Evolutionary conservation across 1,139 yeast genomes (phyloP), one percentile per base, ranked within the genome.

Genomic region (Scheffersomyces stambukii): DNA sequence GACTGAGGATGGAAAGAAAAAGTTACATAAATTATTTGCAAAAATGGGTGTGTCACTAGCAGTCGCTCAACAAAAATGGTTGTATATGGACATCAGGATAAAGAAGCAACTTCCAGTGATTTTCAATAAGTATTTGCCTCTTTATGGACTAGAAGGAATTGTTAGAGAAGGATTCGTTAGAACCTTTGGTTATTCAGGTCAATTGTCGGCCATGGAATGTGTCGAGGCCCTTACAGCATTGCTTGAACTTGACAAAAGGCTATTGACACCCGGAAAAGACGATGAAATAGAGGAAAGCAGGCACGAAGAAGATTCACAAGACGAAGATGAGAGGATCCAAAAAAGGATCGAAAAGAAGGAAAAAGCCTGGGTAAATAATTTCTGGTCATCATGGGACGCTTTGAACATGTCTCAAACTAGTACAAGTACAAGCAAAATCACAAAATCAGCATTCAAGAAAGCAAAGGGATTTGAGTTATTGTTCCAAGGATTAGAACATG

Each of bases 301-400:
- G 13, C 45, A 42, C n/a, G 49, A 44, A 12, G 31, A 41, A 8
- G 54, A 51, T 5, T n/a, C n/a, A n/a, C n/a, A n/a, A n/a, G 52
- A 52, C 18, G 65, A 60, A 13, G 68, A 61, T 12, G 66, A 60
- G 13, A 52, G 56, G 17, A 63, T 72, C 21, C 57, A 60, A 30
- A 52, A 58, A n/a, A 51, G 70, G 32, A 71, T 78, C 17, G 57
- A 58, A 10, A 60, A 60, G 31, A 64, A 77, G 46, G 89, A 82
- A 42, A 73, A 77, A 41, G 70, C 74, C 27, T 91, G 96, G 94
- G 77, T 89, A 3, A 72, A 75, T 30, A 88, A 89, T 50, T 93
- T 93, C 52, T 91, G 98, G 97, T 70, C 77, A 18, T 84, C 95
- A 9, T 93, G 95, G 93, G 98, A 91, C 57, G 86, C 97, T 1